Conservation (phyloP, 2,329 filamentous ascomycete species). For the Cladosporium sp. region DNA sequence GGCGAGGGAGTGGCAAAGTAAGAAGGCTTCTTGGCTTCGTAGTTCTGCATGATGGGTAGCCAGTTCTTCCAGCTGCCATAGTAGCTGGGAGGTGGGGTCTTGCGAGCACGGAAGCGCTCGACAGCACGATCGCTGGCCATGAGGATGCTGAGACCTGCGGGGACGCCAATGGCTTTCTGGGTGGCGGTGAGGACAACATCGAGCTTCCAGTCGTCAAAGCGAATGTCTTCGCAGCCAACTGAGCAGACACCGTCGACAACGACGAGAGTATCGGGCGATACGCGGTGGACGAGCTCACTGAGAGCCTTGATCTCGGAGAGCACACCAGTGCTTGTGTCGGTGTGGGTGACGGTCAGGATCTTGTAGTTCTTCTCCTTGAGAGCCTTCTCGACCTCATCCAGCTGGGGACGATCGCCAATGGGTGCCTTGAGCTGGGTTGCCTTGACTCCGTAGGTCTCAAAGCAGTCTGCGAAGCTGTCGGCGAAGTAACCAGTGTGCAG, state of each 20-base stretch:
- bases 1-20: conserved; percentile 98
- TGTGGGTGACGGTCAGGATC: conserved; percentile 90
- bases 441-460: conserved; percentile 86
- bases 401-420: conserved; percentile 83
- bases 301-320: conserved; percentile 86
- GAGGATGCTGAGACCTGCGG: conserved; percentile 89
- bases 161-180: conserved; percentile 95
- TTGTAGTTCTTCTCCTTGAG: conserved; percentile 92
- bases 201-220: conserved; percentile 91
- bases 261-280: conserved; percentile 88
- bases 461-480: conserved; percentile 89
- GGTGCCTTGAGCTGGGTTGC: conserved; percentile 87
- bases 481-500: conserved; percentile 97
- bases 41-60: conserved; percentile 98
- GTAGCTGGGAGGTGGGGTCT: conserved; percentile 81
- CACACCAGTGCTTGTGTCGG: conserved; percentile 96
- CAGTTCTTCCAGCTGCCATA: conserved; percentile 98
- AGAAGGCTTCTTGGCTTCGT: conserved; percentile 94
- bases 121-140: conserved; percentile 92
- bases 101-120: conserved; percentile 74
- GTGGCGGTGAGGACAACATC: conserved; percentile 92
- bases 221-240: conserved; percentile 92
- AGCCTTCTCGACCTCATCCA: conserved; percentile 84
- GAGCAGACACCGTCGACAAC: conserved; percentile 97
- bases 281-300: conserved; percentile 77